phyloP scores from a whole-genome alignment of 441 rosid genomes.

The Rhodomyrtus psidioides region DNA sequence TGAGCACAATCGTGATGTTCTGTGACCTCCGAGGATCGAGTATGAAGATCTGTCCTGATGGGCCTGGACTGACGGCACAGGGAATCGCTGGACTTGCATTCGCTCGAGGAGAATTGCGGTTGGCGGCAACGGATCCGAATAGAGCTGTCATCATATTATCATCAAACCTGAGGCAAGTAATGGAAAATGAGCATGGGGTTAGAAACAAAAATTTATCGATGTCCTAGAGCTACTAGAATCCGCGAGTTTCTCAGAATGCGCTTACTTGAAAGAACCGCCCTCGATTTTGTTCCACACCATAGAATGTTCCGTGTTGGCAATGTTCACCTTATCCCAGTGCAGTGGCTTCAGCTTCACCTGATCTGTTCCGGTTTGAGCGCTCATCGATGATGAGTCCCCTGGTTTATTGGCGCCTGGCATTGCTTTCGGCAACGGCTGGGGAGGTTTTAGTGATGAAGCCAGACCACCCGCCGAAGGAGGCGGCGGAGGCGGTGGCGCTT shows the following conservation, averaged over 20 bases:
- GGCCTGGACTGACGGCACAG: conserved; percentile 6
- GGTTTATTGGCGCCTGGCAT: conserved; percentile 2
- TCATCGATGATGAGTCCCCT: conserved; percentile 21
- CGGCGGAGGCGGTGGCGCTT: conserved; percentile 3
- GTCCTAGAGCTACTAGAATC: background rate
- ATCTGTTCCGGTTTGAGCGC: conserved; percentile 20
- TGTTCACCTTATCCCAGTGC: conserved; percentile 89
- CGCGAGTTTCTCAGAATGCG: background rate
- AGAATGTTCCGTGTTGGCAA: conserved; percentile 47
- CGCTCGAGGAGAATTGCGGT: conserved; percentile 35
- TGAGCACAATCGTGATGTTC: conserved; percentile 73
- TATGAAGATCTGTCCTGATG: conserved; percentile 36
- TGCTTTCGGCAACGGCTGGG: conserved; percentile 24
- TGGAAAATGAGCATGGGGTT: background rate
- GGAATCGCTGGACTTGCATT: conserved; percentile 6
- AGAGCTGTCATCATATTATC: conserved; percentile 92
- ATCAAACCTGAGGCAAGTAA: conserved; percentile 53
- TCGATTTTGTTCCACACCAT: conserved; percentile 95
- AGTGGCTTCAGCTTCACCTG: conserved; percentile 78
- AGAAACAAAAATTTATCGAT: background rate
- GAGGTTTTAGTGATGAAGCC: conserved; percentile 22
- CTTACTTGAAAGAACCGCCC: conserved; percentile 48
- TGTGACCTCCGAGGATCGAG: conserved; percentile 77
- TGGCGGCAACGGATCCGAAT: conserved; percentile 75
- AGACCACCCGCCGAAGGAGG: conserved; percentile 15